Conservation (phyloP, 2,329 filamentous ascomycete species). For the Phaeosphaeria sp. region DNA sequence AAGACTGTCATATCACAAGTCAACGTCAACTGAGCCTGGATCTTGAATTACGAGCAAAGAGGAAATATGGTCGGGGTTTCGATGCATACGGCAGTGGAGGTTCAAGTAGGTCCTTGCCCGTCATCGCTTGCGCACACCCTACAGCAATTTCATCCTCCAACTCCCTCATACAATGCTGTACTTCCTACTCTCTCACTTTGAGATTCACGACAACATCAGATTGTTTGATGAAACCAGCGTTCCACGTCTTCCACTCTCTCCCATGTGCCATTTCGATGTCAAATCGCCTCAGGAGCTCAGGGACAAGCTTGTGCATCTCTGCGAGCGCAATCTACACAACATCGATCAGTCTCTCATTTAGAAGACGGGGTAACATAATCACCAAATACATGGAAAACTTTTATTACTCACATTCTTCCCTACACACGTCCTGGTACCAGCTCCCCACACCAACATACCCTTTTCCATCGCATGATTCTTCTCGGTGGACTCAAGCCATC, state of each 20-base stretch:
- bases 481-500: slow-evolving; percentile 51
- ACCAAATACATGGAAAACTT: too few species aligned
- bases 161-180: background rate
- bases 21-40: too few species aligned
- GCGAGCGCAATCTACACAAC: slow-evolving; percentile 16
- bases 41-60: too few species aligned
- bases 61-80: too few species aligned
- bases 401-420: slow-evolving; percentile 25
- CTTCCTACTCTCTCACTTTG: background rate
- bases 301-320: slow-evolving; percentile 20
- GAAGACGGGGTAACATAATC: too few species aligned
- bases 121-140: background rate
- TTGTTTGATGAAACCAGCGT: slow-evolving; percentile 23
- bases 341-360: background rate
- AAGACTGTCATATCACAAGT: too few species aligned
- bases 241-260: slow-evolving; percentile 19
- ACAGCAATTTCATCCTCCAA: background rate
- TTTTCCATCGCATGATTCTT: slow-evolving; percentile 25
- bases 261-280: slow-evolving; percentile 19
- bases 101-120: background rate
- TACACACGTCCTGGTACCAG: slow-evolving; percentile 29
- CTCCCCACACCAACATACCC: slow-evolving; percentile 12
- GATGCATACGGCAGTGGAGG: too few species aligned
- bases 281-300: slow-evolving; percentile 21
- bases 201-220: slow-evolving; percentile 13